Evolutionary conservation across 306 rosid genomes (phyloP).

Genomic region (Dalbergia cochinchinensis): DNA sequence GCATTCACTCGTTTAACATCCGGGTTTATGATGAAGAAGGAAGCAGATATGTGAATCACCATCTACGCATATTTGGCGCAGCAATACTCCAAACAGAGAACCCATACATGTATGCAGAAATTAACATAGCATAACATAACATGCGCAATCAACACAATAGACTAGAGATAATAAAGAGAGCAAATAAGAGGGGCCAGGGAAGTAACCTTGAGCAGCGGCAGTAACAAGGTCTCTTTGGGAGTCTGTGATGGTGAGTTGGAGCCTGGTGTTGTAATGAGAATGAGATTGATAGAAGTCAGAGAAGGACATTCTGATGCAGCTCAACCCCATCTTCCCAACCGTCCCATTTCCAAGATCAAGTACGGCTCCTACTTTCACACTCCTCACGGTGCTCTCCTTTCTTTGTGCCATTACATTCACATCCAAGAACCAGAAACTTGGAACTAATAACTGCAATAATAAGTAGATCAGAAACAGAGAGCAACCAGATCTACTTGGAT

Average conservation of each 20-base stretch:
- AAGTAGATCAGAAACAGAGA: not conserved
- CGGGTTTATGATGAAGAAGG: too few relatives aligned
- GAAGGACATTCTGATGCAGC: slow-evolving; percentile 51
- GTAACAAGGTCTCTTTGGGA: slow-evolving; percentile 30
- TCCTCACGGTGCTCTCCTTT: not conserved
- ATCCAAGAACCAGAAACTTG: not conserved
- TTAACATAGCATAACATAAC: not conserved
- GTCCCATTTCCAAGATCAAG: slow-evolving; percentile 39
- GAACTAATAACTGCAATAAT: not conserved
- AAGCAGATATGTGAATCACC: too few relatives aligned
- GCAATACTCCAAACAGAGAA: too few relatives aligned
- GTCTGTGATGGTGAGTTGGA: slow-evolving; percentile 30
- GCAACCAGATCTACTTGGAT: not conserved
- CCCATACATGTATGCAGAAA: too few relatives aligned
- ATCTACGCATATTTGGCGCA: too few relatives aligned
- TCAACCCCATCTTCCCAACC: slow-evolving; percentile 45
- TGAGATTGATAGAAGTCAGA: slow-evolving; percentile 46
- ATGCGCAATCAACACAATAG: not conserved
- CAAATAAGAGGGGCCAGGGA: too few relatives aligned
- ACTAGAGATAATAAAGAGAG: not conserved
- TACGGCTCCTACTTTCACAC: slow-evolving; percentile 57
- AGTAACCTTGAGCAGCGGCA: slow-evolving; percentile 50
- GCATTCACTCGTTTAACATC: too few relatives aligned
- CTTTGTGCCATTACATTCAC: slow-evolving; percentile 21
- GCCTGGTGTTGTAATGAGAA: slow-evolving; percentile 45